Conservation (phyloP, 2,329 filamentous ascomycete genomes). For the Epichloe hybrida region DNA sequence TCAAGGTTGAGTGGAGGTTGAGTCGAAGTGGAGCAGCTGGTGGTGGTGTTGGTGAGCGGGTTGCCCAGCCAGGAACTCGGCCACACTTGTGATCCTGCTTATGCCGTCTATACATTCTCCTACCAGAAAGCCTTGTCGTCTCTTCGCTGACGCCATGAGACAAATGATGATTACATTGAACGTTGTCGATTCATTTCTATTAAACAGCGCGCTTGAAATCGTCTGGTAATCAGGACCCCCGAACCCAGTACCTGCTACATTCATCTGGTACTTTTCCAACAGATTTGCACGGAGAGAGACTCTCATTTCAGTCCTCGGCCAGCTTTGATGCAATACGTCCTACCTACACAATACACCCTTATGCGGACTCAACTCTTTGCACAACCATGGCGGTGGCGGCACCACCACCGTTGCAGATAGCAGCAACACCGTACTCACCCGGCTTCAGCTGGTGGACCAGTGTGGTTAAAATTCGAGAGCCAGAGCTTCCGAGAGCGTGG, state of each 20-base stretch:
- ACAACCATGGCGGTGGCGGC: conserved; percentile 86
- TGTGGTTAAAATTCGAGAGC: conserved; percentile 79
- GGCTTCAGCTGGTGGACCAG: conserved; percentile 82
- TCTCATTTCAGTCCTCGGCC: background rate
- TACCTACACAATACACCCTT: conserved; percentile 2
- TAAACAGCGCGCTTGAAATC: background rate
- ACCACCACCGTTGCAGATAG: conserved; percentile 94
- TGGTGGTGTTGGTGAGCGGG: too few relatives aligned
- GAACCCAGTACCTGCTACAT: background rate
- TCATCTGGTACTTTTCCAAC: background rate
- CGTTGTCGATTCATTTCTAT: background rate
- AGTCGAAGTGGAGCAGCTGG: too few relatives aligned
- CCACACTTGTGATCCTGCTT: too few relatives aligned
- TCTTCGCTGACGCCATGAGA: too few relatives aligned
- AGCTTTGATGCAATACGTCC: background rate
- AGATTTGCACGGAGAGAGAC: background rate
- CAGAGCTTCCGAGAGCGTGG: conserved; percentile 86
- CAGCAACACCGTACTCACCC: conserved; percentile 87
- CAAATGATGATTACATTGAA: background rate
- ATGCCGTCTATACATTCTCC: too few relatives aligned
- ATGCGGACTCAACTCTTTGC: conserved; percentile 57
- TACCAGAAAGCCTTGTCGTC: too few relatives aligned
- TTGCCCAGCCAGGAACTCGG: too few relatives aligned
- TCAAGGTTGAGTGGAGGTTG: too few relatives aligned
- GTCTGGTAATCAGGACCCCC: background rate